These are phyloP conservation scores for Juncus inflexus DNA, from an alignment of 176 grass and related monocot genomes.

Conservation along the genomic window DNA sequence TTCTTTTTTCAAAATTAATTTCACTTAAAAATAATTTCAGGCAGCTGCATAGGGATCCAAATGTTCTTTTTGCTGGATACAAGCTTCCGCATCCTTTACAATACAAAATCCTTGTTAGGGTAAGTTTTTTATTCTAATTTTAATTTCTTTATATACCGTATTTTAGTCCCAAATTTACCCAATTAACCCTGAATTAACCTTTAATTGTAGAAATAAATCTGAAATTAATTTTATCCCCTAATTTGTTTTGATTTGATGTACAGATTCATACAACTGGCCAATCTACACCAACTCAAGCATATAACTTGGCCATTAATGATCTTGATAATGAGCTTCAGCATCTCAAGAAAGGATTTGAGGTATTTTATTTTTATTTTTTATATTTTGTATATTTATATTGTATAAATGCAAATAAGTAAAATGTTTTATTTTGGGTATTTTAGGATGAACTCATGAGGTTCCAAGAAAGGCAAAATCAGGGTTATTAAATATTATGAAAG, in stretches of 20 bases:
- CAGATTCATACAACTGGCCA: slow-evolving; percentile 46
- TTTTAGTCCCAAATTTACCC: neutral
- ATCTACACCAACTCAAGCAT: slow-evolving; percentile 43
- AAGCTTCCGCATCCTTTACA: slow-evolving; percentile 53
- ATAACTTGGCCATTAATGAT: slow-evolving; percentile 42
- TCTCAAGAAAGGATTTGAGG: slow-evolving; percentile 44
- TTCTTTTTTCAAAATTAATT: neutral
- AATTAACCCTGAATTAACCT: slow-evolving; percentile 4
- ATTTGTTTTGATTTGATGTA: slow-evolving; percentile 2
- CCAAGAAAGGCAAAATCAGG: slow-evolving; percentile 4
- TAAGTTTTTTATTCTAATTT: slow-evolving; percentile 9
- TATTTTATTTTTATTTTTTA: slow-evolving; percentile 4
- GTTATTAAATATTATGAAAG: slow-evolving; percentile 1
- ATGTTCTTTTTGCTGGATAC: slow-evolving; percentile 49
- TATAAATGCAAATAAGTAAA: neutral
- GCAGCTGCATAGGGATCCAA: slow-evolving; percentile 52
- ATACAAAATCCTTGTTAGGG: slow-evolving; percentile 52
- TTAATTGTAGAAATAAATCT: slow-evolving; percentile 14
- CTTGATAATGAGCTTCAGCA: slow-evolving; percentile 43
- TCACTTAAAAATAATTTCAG: slow-evolving; percentile 19
- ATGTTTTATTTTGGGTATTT: neutral
- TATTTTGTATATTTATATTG: neutral
- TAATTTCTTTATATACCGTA: slow-evolving; percentile 2
- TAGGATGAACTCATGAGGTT: slow-evolving; percentile 12
- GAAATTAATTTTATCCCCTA: neutral